Evolutionary conservation across 2,329 filamentous ascomycete species (phyloP), one percentile per base, ranked within the genome.

Genomic region (Paecilomyces niveus): DNA sequence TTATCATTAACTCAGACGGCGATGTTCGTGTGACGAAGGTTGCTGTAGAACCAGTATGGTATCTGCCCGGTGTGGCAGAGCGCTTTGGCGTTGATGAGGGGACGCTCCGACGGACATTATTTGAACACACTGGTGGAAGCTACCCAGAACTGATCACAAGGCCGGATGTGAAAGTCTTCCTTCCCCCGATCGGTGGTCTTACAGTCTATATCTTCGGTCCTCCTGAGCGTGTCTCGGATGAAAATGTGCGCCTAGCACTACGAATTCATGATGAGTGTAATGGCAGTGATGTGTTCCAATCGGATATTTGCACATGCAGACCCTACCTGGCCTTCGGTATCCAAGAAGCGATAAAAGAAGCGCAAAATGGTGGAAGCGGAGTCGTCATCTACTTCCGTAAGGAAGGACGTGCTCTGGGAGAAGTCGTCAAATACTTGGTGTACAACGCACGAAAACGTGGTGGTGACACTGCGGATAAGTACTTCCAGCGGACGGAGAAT

Each of bases 301-400:
- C 92, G 21, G 94, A 99, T 72, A 99, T 97, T 69, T 97, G 94
- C 78, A 97, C 94, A 10, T 97, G 93, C 58, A 72, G 77, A 32
- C 94, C 94, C 15, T 97, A 97, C 72, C 85, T 97, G 58, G 95
- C 96, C 70, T 97, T 95, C 72, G 94, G 94, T 61, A 95, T 99
- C 61, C 92, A 96, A 70, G 94, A 99, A 75, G 94, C 94, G 11
- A 93, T 99, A 66, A 96, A 95, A 70, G 92, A 97, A 76, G 94
- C 94, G 10, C 94, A 97, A 72, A 91, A 89, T 58, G 93, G 93
- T 56, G 93, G 93, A 54, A 93, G 89, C 66, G 93, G 93, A 58
- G 91, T 97, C 22, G 94, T 97, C 57, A 97, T 97, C 72, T 99
- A 99, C 74, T 99, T 97, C 84, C 87, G 94, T 65, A 99, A 99